A percentile compares a stretch with the other conserved stretches of the same genome.
Conservation (phyloP, 2,329 filamentous ascomycete species). For the Talaromyces sp. region DNA sequence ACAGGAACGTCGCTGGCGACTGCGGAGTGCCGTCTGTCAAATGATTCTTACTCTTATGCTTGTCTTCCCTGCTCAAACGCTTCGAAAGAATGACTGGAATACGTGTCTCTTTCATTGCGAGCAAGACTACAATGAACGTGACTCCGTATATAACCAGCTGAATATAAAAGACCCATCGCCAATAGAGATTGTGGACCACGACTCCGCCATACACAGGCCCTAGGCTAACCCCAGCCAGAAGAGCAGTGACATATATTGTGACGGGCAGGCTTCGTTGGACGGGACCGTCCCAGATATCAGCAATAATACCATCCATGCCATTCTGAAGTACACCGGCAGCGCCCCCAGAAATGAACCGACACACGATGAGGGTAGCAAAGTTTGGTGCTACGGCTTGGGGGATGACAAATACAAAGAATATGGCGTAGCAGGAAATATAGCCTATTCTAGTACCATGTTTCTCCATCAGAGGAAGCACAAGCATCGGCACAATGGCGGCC, state of each 20-base stretch:
- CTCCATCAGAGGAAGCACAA: conserved; percentile 32
- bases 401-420: conserved; percentile 39
- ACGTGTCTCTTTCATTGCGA: neutral
- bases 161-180: conserved; percentile 38
- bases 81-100: neutral
- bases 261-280: conserved; percentile 33
- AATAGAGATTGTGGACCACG: conserved; percentile 19
- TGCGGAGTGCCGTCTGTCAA: neutral
- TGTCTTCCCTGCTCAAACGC: neutral
- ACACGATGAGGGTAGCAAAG: conserved; percentile 41
- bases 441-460: conserved; percentile 38
- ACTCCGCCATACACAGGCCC: conserved; percentile 42
- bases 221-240: conserved; percentile 39
- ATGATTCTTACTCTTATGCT: neutral
- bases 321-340: conserved; percentile 38
- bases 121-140: neutral
- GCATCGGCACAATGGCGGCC: conserved; percentile 21
- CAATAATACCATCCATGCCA: conserved; percentile 23
- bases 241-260: conserved; percentile 37
- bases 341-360: conserved; percentile 41
- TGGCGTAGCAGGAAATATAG: conserved; percentile 33
- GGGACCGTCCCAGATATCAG: conserved; percentile 29
- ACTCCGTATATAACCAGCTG: conserved; percentile 31
- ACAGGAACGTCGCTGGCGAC: neutral
- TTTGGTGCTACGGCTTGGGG: conserved; percentile 41